phyloP scores from a whole-genome alignment of 805 yeast species.

The Saturnispora kantuleensis region DNA sequence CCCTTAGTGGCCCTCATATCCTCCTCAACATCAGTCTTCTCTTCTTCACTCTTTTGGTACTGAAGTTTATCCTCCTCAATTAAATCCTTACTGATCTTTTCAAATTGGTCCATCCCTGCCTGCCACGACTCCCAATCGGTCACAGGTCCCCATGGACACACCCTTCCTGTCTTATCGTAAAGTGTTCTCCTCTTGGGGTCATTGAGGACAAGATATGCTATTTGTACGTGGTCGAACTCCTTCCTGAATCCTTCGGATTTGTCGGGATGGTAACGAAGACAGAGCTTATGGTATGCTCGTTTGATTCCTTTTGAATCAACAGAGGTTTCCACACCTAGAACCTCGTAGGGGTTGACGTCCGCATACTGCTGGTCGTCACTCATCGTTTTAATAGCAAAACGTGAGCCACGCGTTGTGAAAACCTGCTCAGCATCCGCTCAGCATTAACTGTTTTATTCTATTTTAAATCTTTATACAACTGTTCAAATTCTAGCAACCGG shows the following conservation, averaged over 20 bases:
- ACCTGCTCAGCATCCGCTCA: too few species aligned
- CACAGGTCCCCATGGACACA: constrained; percentile 21
- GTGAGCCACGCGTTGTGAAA: too few species aligned
- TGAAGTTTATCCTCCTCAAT: constrained; percentile 58
- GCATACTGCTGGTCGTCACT: constrained; percentile 2
- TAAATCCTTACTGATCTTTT: constrained; percentile 49
- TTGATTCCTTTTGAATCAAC: constrained; percentile 49
- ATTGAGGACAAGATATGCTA: constrained; percentile 59
- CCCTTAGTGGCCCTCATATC: constrained; percentile 42
- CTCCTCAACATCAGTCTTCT: constrained; percentile 54
- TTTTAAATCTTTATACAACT: background rate
- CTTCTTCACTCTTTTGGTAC: constrained; percentile 58
- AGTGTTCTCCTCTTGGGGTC: constrained; percentile 45
- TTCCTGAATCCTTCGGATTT: constrained; percentile 33
- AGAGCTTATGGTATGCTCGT: constrained; percentile 54
- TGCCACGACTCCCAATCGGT: constrained; percentile 28
- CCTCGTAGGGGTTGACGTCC: constrained; percentile 43
- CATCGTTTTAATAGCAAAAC: background rate
- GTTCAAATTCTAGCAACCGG: constrained; percentile 43
- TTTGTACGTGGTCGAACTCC: constrained; percentile 59
- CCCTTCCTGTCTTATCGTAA: constrained; percentile 67
- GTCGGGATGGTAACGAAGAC: constrained; percentile 65
- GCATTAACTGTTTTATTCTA: too few species aligned
- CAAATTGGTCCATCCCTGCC: constrained; percentile 43
- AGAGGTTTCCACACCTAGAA: constrained; percentile 31